phyloP scores from a whole-genome alignment of 164 flowering plant genomes.

The Aristolochia californica region DNA sequence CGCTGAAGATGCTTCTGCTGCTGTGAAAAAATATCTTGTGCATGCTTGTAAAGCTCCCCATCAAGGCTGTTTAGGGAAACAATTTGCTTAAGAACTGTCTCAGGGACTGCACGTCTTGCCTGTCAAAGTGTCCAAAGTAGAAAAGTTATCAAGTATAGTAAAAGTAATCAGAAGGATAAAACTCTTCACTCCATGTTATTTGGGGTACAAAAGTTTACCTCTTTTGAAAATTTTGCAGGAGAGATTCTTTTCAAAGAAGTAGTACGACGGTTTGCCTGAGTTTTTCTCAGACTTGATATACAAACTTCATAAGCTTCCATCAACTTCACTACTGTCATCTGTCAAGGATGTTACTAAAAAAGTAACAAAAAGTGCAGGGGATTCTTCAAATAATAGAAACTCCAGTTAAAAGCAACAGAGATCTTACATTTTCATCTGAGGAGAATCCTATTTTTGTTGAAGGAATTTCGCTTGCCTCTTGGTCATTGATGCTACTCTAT shows the following conservation, averaged over 20 bases:
- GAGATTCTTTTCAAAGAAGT: slow-evolving; percentile 51
- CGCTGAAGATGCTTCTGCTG: slow-evolving; percentile 30
- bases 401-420: not conserved
- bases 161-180: not conserved
- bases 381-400: too few species aligned
- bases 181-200: too few species aligned
- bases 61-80: slow-evolving; percentile 68
- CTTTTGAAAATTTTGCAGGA: slow-evolving; percentile 78
- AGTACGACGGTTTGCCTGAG: slow-evolving; percentile 49
- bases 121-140: slow-evolving; percentile 18
- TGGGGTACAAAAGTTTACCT: slow-evolving; percentile 29
- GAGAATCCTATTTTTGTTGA: not conserved
- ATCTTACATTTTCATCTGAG: not conserved
- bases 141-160: not conserved
- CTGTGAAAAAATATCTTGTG: slow-evolving; percentile 46
- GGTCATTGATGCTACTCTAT: slow-evolving; percentile 1
- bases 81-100: slow-evolving; percentile 50
- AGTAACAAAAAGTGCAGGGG: too few species aligned
- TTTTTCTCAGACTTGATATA: slow-evolving; percentile 44
- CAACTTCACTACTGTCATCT: slow-evolving; percentile 69
- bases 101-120: slow-evolving; percentile 65
- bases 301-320: slow-evolving; percentile 67
- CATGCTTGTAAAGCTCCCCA: slow-evolving; percentile 77
- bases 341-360: not conserved
- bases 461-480: not conserved